Conservation (phyloP, 345 rosid species). For the Garcia nutans region DNA sequence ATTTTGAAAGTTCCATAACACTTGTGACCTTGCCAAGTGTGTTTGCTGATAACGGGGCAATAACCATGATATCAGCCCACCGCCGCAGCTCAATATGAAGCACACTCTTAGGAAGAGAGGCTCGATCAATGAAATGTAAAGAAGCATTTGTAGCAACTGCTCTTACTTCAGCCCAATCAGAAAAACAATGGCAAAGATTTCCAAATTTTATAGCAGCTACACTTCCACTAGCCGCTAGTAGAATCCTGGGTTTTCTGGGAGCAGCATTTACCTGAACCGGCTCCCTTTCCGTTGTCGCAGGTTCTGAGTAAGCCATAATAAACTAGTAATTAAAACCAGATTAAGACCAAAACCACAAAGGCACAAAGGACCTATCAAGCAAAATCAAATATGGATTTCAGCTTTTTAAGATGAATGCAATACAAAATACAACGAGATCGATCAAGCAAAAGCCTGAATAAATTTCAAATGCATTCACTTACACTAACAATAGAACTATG, state of each 20-base stretch:
- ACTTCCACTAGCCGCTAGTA: constrained; percentile 88
- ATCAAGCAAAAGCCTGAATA: no score
- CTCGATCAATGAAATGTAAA: constrained; percentile 73
- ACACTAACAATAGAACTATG: no score
- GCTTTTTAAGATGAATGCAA: no score
- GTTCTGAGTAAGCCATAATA: constrained; percentile 9
- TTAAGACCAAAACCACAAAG: no score
- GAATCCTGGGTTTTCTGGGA: constrained; percentile 58
- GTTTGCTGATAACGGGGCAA: constrained; percentile 93
- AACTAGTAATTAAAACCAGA: background rate
- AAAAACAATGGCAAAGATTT: constrained; percentile 77
- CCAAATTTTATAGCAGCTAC: constrained; percentile 90
- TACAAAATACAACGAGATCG: no score
- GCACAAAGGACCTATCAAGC: no score
- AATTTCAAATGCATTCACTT: no score
- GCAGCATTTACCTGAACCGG: background rate
- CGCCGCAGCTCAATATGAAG: constrained; percentile 88
- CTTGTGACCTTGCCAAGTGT: constrained; percentile 78
- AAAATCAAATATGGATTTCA: no score
- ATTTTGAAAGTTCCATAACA: background rate
- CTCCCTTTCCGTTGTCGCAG: constrained; percentile 7
- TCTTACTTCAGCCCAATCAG: constrained; percentile 87
- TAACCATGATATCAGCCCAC: constrained; percentile 94
- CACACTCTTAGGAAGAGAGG: constrained; percentile 64
- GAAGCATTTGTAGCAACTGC: constrained; percentile 77